Evolutionary conservation across 1,139 yeast genomes (phyloP), one percentile per base, ranked within the genome.

Genomic region (Candida sanyaensis): DNA sequence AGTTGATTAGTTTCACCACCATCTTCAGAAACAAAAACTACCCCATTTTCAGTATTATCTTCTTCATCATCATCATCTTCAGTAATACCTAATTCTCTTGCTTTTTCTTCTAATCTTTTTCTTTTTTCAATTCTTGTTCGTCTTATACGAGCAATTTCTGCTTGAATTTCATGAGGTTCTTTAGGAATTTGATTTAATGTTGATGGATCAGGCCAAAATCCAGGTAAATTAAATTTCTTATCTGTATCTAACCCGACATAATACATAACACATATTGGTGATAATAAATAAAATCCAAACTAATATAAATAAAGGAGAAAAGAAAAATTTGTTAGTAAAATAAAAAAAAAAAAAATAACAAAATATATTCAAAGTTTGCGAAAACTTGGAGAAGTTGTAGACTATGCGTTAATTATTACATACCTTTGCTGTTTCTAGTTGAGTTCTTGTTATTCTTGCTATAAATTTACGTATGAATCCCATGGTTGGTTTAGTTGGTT

Each of bases 141-240:
- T 63, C 83, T 82, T 77, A 91, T 86, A 62, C 97, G 79, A 17
- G 96, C 96, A 41, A 91, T 74, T 65, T 92, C 98, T 0, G 96
- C 93, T 61, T 88, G 86, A 54, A 91, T 89, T 63, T 92, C 97
- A 59, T 87, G 89, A 8, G 92, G 92, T 62, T 91, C 97, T 63
- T 90, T 92, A 3, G 97, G 98, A 34, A 92, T 85, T 67, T 88
- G 87, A 63, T 91, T 90, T 57, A 90, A 77, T 2, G 97, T 86
- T 33, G 88, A 87, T 36, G 97, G 97, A 66, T 91, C 97, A 1
- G 98, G 98, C 96, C 96, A 90, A 68, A 89, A 91, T 13, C 96
- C 96, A n/a, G 96, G 96, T 47, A 91, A 84, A 62, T 90, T 89
- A 65, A 92, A 83, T 70, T 90, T 91, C 58, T 78, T 81, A 65